Evolutionary conservation across 805 yeast species (phyloP).

Genomic region (Komagataella populi): DNA sequence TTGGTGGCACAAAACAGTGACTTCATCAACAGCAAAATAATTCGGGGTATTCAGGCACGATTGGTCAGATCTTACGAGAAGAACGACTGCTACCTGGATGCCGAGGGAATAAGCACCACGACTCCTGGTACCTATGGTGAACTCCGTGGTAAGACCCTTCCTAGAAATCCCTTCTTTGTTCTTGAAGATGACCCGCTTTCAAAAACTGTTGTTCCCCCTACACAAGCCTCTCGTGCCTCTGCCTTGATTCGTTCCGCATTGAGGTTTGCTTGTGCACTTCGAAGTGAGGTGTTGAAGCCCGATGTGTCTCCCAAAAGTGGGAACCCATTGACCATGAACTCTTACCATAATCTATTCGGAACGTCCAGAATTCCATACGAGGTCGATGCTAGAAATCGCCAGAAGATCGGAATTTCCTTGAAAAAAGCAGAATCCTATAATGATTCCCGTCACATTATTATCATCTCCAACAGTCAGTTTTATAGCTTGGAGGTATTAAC

Average conservation of each 20-base stretch:
- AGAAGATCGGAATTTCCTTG: slow-evolving; percentile 23
- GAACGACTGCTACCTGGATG: slow-evolving; percentile 41
- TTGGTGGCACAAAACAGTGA: slow-evolving; percentile 28
- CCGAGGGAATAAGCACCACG: slow-evolving; percentile 27
- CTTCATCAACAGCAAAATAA: slow-evolving; percentile 28
- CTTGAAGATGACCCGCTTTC: slow-evolving; percentile 64
- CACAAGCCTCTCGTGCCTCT: slow-evolving; percentile 58
- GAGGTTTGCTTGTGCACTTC: slow-evolving; percentile 48
- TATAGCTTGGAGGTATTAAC: slow-evolving; percentile 36
- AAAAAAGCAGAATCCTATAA: slow-evolving; percentile 16
- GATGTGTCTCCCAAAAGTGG: slow-evolving; percentile 41
- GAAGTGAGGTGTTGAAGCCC: slow-evolving; percentile 37
- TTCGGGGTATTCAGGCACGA: slow-evolving; percentile 39
- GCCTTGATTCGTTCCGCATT: slow-evolving; percentile 51
- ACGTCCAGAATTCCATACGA: slow-evolving; percentile 43
- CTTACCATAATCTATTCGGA: slow-evolving; percentile 56
- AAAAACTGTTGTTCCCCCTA: slow-evolving; percentile 36
- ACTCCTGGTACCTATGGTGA: slow-evolving; percentile 53
- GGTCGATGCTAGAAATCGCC: slow-evolving; percentile 9
- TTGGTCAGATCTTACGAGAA: slow-evolving; percentile 28
- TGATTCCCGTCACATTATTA: slow-evolving; percentile 34
- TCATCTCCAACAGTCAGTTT: slow-evolving; percentile 35
- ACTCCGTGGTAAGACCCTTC: slow-evolving; percentile 51
- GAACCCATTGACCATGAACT: slow-evolving; percentile 49
- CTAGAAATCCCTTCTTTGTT: slow-evolving; percentile 66